phyloP scores from a whole-genome alignment of 2,329 filamentous ascomycete genomes.

The Aspergillus hortae region DNA sequence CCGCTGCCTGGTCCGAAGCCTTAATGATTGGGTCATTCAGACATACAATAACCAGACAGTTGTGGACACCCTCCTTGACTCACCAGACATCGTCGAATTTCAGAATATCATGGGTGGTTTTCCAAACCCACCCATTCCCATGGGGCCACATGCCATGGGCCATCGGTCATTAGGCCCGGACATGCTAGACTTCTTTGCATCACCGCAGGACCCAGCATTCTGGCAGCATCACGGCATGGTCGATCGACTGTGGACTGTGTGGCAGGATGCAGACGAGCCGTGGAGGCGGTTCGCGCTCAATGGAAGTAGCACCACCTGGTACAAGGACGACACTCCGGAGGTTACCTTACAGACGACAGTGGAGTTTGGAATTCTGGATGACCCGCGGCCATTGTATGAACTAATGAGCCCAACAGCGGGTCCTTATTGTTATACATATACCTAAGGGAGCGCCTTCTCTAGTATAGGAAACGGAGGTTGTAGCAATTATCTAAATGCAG shows the following conservation, averaged over 20 bases:
- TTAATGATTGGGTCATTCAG: background rate
- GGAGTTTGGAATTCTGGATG: constrained; percentile 1
- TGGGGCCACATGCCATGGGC: constrained; percentile 2
- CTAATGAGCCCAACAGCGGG: constrained; percentile 1
- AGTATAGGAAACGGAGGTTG: no score
- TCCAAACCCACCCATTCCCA: background rate
- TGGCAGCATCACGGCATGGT: constrained; percentile 11
- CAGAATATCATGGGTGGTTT: constrained; percentile 6
- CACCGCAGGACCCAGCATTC: constrained; percentile 8
- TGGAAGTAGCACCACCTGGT: constrained; percentile 2
- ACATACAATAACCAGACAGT: background rate
- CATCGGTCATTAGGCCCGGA: constrained; percentile 3
- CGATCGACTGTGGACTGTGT: constrained; percentile 9
- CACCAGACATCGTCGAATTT: constrained; percentile 2
- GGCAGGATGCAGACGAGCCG: constrained; percentile 5
- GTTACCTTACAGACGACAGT: constrained; percentile 8
- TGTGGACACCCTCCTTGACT: constrained; percentile 1
- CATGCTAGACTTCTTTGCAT: constrained; percentile 5
- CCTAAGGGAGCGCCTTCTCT: background rate
- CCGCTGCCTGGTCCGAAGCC: constrained; percentile 3
- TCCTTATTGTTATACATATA: constrained; percentile 6
- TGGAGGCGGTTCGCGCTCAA: constrained; percentile 1
- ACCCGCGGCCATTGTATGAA: background rate
- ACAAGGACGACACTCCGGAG: constrained; percentile 1
- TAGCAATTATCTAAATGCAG: no score